These are phyloP conservation scores for Populus hybrid DNA, from an alignment of 441 rosid species.

Conservation along the genomic window DNA sequence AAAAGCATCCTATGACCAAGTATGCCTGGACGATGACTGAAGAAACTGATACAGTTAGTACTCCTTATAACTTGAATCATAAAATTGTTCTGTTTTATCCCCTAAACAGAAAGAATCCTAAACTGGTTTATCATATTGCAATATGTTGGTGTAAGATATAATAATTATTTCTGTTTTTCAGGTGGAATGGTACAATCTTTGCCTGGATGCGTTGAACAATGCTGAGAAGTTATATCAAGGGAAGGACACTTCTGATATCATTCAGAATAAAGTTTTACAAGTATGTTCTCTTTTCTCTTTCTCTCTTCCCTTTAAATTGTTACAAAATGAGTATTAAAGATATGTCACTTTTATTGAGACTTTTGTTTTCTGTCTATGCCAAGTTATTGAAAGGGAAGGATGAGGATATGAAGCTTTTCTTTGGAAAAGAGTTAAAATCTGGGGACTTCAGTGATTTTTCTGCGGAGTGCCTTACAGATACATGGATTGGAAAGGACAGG, in stretches of 20 bases:
- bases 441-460: slow-evolving; percentile 71
- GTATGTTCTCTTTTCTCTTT: slow-evolving; percentile 32
- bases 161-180: slow-evolving; percentile 18
- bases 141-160: slow-evolving; percentile 11
- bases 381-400: slow-evolving; percentile 71
- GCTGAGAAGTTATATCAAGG: slow-evolving; percentile 67
- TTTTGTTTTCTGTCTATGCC: slow-evolving; percentile 16
- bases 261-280: slow-evolving; percentile 74
- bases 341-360: too few species aligned
- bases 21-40: slow-evolving; percentile 91
- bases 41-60: slow-evolving; percentile 80
- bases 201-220: slow-evolving; percentile 64
- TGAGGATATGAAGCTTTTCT: slow-evolving; percentile 61
- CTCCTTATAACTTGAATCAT: slow-evolving; percentile 11
- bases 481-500: slow-evolving; percentile 98
- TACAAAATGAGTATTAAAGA: too few species aligned
- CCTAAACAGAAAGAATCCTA: too few species aligned
- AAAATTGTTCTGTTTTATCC: neutral
- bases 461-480: slow-evolving; percentile 89
- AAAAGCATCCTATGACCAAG: slow-evolving; percentile 92
- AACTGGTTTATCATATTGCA: neutral
- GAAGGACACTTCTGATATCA: slow-evolving; percentile 63
- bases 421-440: slow-evolving; percentile 61
- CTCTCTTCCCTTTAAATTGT: too few species aligned
- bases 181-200: slow-evolving; percentile 87